phyloP scores from a whole-genome alignment of 768 basidiomycete genomes.

The Sarcodon sp. region DNA sequence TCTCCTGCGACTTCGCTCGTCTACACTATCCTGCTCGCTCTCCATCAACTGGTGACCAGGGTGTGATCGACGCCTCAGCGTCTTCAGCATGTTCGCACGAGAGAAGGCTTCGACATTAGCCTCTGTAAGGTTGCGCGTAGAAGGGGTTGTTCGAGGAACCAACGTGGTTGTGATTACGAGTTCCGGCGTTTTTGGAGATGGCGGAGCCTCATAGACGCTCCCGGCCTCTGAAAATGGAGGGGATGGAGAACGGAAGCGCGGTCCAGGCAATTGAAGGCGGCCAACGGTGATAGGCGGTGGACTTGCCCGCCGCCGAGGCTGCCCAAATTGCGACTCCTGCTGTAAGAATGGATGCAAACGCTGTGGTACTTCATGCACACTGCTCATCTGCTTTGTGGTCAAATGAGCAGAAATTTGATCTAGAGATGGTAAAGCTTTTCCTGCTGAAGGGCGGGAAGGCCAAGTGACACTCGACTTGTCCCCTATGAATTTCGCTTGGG shows the following conservation, averaged over 20 bases:
- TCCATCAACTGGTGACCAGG: slow-evolving; percentile 10
- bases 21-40: slow-evolving; percentile 11
- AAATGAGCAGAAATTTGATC: slow-evolving; percentile 66
- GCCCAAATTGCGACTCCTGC: neutral
- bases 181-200: slow-evolving; percentile 25
- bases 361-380: slow-evolving; percentile 13
- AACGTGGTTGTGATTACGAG: slow-evolving; percentile 35
- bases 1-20: slow-evolving; percentile 24
- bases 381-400: slow-evolving; percentile 22
- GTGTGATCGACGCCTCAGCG: slow-evolving; percentile 43
- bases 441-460: neutral
- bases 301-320: slow-evolving; percentile 4
- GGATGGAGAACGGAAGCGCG: slow-evolving; percentile 4
- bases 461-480: neutral
- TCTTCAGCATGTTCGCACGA: slow-evolving; percentile 52
- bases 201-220: slow-evolving; percentile 16
- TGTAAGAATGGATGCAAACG: slow-evolving; percentile 23
- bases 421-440: slow-evolving; percentile 44
- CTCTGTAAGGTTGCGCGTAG: slow-evolving; percentile 35
- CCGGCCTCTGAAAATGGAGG: slow-evolving; percentile 8
- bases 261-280: slow-evolving; percentile 14
- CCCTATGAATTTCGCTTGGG: slow-evolving; percentile 5
- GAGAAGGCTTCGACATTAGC: slow-evolving; percentile 37
- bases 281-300: slow-evolving; percentile 11
- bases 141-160: slow-evolving; percentile 30